A percentile compares a stretch with the other conserved stretches of the same genome.
phyloP scores from a whole-genome alignment of 176 grass and related monocot species.

The Dendrocalamus sinicus region DNA sequence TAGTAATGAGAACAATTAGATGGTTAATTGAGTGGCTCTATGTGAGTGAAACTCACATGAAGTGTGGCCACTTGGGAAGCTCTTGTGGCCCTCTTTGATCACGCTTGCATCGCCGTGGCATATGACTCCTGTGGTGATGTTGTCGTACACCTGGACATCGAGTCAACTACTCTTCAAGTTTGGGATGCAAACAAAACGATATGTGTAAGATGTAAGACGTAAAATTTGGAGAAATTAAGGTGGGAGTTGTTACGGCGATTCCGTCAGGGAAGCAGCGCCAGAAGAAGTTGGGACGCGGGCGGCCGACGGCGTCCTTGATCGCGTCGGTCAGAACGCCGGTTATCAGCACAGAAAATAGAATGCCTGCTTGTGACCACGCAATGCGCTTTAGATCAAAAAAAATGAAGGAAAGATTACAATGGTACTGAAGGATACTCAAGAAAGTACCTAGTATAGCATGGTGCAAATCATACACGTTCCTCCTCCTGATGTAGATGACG shows the following conservation, averaged over 20 bases:
- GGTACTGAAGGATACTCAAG: not conserved
- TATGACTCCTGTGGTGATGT: constrained; percentile 40
- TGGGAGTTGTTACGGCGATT: constrained; percentile 31
- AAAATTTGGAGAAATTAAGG: not conserved
- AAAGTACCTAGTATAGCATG: constrained; percentile 47
- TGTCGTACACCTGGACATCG: constrained; percentile 48
- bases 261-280: constrained; percentile 65
- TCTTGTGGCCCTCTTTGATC: constrained; percentile 71
- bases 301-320: constrained; percentile 57
- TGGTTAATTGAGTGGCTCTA: too few species aligned
- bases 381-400: not conserved
- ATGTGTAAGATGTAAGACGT: not conserved
- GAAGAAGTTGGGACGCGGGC: constrained; percentile 50
- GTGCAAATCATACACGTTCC: constrained; percentile 53
- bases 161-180: not conserved
- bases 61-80: constrained; percentile 61
- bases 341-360: constrained; percentile 52
- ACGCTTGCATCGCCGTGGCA: constrained; percentile 51
- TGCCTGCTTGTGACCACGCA: constrained; percentile 14
- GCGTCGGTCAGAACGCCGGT: constrained; percentile 59
- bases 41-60: constrained; percentile 46
- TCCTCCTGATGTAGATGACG: constrained; percentile 33
- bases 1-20: not conserved
- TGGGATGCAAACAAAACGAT: not conserved
- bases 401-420: not conserved